phyloP scores from a whole-genome alignment of 768 basidiomycete species.

The Tylopilus plumbeoviolaceoides region DNA sequence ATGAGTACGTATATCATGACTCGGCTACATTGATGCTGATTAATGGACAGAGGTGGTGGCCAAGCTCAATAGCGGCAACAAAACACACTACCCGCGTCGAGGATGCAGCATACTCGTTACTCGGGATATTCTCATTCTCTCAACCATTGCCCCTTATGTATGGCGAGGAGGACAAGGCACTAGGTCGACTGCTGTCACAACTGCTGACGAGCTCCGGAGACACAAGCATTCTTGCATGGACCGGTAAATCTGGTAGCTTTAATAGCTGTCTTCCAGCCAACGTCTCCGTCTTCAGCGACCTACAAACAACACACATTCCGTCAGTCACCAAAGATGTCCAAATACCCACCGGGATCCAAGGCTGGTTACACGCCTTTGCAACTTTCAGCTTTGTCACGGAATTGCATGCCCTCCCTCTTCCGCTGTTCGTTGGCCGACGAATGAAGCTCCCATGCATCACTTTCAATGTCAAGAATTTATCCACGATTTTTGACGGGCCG shows the following conservation, averaged over 20 bases:
- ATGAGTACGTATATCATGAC: too few relatives aligned
- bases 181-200: background rate
- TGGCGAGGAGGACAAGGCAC: background rate
- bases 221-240: background rate
- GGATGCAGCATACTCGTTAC: slow-evolving; percentile 12
- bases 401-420: background rate
- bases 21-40: too few relatives aligned
- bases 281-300: background rate
- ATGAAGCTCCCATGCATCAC: slow-evolving; percentile 11
- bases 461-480: background rate
- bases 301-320: too few relatives aligned
- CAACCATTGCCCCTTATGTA: slow-evolving; percentile 2
- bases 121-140: slow-evolving; percentile 10
- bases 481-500: background rate
- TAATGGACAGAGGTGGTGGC: too few relatives aligned
- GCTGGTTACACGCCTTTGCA: too few relatives aligned
- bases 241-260: slow-evolving; percentile 1
- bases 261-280: slow-evolving; percentile 9
- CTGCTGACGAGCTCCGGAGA: background rate
- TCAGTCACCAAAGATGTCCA: too few relatives aligned
- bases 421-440: background rate
- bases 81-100: slow-evolving; percentile 3
- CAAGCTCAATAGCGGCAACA: too few relatives aligned
- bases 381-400: too few relatives aligned
- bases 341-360: too few relatives aligned